phyloP scores from a whole-genome alignment of 805 yeast genomes.

The Cyberlindnera galapagoensis region DNA sequence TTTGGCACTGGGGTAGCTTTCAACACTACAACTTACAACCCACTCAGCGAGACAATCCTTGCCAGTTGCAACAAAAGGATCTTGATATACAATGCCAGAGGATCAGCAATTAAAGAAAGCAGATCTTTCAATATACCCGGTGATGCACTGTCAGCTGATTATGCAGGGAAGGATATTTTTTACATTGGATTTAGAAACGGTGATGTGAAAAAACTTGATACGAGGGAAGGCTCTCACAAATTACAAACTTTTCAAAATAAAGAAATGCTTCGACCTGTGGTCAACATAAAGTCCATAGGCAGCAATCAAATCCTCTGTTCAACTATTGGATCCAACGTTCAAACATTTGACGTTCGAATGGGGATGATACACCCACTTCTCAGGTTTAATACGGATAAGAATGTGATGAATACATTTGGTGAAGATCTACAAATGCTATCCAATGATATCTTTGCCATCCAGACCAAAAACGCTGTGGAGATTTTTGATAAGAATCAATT shows the following conservation, averaged over 20 bases:
- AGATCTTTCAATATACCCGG: constrained; percentile 3
- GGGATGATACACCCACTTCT: neutral
- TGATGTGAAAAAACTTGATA: constrained; percentile 13
- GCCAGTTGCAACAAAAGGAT: constrained; percentile 8
- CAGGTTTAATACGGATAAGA: constrained; percentile 4
- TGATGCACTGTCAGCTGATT: constrained; percentile 16
- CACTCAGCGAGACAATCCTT: neutral
- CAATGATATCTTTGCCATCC: constrained; percentile 2
- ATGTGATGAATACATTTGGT: constrained; percentile 10
- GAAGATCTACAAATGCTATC: constrained; percentile 3
- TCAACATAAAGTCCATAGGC: constrained; percentile 5
- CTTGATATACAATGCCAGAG: neutral
- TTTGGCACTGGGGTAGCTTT: constrained; percentile 5
- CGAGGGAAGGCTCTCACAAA: constrained; percentile 5
- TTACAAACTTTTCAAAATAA: neutral
- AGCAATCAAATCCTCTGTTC: constrained; percentile 5
- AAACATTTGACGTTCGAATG: constrained; percentile 8
- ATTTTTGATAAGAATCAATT: constrained; percentile 1
- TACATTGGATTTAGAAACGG: constrained; percentile 19
- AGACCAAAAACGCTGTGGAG: constrained; percentile 10
- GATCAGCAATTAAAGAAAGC: neutral
- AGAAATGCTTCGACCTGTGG: constrained; percentile 10
- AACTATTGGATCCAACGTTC: constrained; percentile 8
- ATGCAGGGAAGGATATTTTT: constrained; percentile 1
- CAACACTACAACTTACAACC: constrained; percentile 9